Percentiles rank a stretch among this genome's conserved stretches.
phyloP scores from a whole-genome alignment of 2,329 filamentous ascomycete species.

The Pseudocercospora vitis region DNA sequence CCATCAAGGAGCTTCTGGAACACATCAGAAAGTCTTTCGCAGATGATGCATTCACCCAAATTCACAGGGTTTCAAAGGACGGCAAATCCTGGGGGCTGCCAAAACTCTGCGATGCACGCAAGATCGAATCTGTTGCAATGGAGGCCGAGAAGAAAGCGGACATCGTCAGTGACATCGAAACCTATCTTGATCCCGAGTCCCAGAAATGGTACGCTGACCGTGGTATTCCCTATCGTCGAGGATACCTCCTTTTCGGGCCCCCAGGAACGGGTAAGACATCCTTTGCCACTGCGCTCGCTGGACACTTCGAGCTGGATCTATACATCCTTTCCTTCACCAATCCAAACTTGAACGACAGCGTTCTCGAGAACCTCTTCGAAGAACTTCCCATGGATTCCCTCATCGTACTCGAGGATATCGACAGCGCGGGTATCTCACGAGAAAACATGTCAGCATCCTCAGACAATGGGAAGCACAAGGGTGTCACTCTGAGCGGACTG shows the following conservation, averaged over 20 bases:
- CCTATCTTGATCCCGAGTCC: constrained; percentile 69
- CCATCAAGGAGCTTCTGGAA: constrained; percentile 44
- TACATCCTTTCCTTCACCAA: constrained; percentile 96
- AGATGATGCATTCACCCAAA: constrained; percentile 24
- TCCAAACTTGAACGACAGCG: constrained; percentile 90
- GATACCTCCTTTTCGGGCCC: constrained; percentile 90
- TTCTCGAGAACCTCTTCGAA: constrained; percentile 95
- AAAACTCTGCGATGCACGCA: constrained; percentile 61
- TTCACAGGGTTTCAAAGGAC: constrained; percentile 24
- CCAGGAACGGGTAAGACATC: constrained; percentile 97
- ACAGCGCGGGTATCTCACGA: constrained; percentile 87
- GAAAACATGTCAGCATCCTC: constrained; percentile 61
- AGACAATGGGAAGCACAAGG: constrained; percentile 17
- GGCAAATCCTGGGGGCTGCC: constrained; percentile 38
- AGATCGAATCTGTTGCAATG: constrained; percentile 71
- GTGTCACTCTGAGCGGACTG: constrained; percentile 71
- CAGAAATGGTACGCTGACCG: constrained; percentile 76
- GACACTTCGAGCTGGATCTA: constrained; percentile 93
- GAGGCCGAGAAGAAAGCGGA: constrained; percentile 63
- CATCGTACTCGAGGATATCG: constrained; percentile 98
- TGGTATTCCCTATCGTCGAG: constrained; percentile 81
- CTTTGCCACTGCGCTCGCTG: constrained; percentile 91
- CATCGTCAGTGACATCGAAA: constrained; percentile 68
- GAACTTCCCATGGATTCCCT: constrained; percentile 98
- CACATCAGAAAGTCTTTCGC: constrained; percentile 47